Evolutionary conservation across 148 eudicot species (phyloP).

Genomic region (Selenicereus undatus): DNA sequence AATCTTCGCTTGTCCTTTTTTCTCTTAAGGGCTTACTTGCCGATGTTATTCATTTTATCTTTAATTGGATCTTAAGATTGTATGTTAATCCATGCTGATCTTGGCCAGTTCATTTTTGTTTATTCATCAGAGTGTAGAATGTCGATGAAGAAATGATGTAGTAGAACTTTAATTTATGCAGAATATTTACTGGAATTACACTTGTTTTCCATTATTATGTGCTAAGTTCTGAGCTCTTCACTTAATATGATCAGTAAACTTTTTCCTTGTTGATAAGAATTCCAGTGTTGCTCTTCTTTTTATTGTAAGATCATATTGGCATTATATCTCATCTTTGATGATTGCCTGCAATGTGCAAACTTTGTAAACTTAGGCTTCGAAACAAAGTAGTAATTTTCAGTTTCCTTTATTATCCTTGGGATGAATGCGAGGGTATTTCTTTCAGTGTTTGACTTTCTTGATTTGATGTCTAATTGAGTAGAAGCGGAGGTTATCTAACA

Average conservation of each 20-base stretch:
- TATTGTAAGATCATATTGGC: neutral
- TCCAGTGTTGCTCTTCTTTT: neutral
- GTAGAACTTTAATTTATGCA: neutral
- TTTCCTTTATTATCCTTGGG: neutral
- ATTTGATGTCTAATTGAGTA: conserved; percentile 21
- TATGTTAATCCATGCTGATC: neutral
- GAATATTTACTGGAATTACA: neutral
- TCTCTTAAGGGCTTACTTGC: neutral
- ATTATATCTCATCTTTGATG: neutral
- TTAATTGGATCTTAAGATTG: neutral
- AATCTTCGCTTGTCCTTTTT: neutral
- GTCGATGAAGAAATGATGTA: neutral
- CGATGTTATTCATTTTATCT: neutral
- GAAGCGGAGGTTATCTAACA: conserved; percentile 50
- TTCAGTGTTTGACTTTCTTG: conserved; percentile 16
- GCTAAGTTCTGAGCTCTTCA: neutral
- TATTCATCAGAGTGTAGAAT: neutral
- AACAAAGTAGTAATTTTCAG: neutral
- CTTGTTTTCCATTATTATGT: neutral
- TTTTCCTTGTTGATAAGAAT: neutral
- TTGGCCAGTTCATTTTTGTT: neutral
- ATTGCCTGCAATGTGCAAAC: neutral
- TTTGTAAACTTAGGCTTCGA: neutral
- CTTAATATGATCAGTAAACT: neutral
- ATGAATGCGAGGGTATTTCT: neutral